Conservation (phyloP, 2,329 filamentous ascomycete species). For the Polytolypa hystricis region DNA sequence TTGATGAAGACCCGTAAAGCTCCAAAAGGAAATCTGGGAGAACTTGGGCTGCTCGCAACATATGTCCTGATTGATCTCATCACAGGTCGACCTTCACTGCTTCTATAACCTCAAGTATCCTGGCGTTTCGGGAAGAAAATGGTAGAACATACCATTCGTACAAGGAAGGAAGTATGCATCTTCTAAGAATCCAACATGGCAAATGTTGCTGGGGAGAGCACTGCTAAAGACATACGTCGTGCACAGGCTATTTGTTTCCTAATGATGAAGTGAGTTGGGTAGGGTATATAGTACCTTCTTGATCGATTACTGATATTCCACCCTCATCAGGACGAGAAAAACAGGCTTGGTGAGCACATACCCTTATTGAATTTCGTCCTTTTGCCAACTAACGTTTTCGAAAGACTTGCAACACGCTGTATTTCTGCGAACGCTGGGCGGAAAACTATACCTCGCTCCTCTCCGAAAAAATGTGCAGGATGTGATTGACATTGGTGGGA, state of each 20-base stretch:
- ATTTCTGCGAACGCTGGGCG: conserved; percentile 2
- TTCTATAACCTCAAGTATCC: conserved; percentile 1
- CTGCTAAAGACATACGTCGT: no score
- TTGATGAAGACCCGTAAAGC: neutral
- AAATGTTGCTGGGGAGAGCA: no score
- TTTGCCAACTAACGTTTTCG: neutral
- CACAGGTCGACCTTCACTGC: neutral
- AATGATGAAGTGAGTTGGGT: conserved; percentile 3
- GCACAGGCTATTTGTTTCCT: conserved; percentile 2
- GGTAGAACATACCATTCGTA: conserved; percentile 1
- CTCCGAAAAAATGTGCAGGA: conserved; percentile 1
- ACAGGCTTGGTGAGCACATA: conserved; percentile 2
- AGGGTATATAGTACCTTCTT: neutral
- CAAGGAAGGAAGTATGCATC: conserved; percentile 2
- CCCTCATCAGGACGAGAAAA: neutral
- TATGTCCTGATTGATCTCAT: no score
- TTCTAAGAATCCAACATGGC: no score
- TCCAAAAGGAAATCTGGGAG: no score
- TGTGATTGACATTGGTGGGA: conserved; percentile 2
- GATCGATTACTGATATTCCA: neutral
- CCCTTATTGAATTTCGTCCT: neutral
- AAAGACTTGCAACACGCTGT: conserved; percentile 5
- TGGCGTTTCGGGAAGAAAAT: conserved; percentile 2
- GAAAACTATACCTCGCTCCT: conserved; percentile 5
- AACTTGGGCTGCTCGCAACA: no score